A percentile compares a stretch with the other conserved stretches of the same genome.
These are phyloP conservation scores for Cordyceps cateniannulata DNA, from an alignment of 2,329 filamentous ascomycete genomes.

Conservation along the genomic window DNA sequence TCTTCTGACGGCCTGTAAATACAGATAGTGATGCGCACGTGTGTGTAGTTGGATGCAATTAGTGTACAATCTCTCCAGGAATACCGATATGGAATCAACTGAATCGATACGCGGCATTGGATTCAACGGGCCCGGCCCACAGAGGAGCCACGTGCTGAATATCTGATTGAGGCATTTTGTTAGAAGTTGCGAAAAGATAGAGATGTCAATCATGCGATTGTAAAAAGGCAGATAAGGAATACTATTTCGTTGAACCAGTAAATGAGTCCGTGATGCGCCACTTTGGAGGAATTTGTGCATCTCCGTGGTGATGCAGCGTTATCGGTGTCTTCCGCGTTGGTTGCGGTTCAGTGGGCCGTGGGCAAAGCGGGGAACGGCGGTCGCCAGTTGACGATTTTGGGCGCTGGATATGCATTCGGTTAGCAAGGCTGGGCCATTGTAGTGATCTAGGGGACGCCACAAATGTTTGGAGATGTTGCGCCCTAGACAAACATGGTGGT, in stretches of 20 bases:
- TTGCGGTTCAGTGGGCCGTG: neutral
- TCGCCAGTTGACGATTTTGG: neutral
- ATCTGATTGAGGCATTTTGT: neutral
- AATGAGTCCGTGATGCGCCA: neutral
- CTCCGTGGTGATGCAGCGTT: constrained; percentile 1
- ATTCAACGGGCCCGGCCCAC: neutral
- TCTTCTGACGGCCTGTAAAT: neutral
- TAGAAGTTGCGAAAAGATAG: neutral
- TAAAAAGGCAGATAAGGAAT: neutral
- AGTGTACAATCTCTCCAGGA: neutral
- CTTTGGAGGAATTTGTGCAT: neutral
- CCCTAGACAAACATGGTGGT: neutral
- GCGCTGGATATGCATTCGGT: neutral
- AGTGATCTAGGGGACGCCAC: neutral
- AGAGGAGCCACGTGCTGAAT: neutral
- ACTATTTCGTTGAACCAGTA: neutral
- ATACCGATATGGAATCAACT: neutral
- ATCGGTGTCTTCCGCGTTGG: constrained; percentile 4
- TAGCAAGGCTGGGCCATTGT: neutral
- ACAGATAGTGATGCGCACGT: neutral
- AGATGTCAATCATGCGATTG: neutral
- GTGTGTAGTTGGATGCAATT: neutral
- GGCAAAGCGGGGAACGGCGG: neutral
- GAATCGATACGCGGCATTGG: neutral
- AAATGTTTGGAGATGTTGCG: neutral